Conservation (phyloP, 2,329 filamentous ascomycete species). For the Tolypocladium ovalisporum region DNA sequence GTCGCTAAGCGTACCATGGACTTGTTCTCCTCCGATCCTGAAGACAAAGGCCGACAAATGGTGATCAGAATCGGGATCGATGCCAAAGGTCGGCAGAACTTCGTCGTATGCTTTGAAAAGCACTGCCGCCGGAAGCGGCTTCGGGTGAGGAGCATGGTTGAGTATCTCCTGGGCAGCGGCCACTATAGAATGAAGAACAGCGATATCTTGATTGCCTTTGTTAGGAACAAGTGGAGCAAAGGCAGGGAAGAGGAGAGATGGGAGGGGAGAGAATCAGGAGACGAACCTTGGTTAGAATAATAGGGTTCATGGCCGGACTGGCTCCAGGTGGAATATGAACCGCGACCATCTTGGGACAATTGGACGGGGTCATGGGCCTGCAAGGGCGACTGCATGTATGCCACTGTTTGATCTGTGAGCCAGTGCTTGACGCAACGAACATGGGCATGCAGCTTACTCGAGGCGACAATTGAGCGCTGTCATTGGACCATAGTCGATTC, state of each 20-base stretch:
- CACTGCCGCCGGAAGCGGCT: constrained; percentile 61
- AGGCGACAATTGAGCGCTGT: constrained; percentile 16
- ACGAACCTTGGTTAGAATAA: constrained; percentile 50
- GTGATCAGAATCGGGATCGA: constrained; percentile 63
- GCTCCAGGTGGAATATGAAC: constrained; percentile 4
- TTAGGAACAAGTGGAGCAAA: neutral
- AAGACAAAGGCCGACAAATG: constrained; percentile 71
- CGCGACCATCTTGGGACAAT: neutral
- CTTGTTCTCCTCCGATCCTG: constrained; percentile 58
- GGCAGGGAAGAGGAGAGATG: neutral
- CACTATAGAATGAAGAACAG: constrained; percentile 68
- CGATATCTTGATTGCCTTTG: constrained; percentile 51
- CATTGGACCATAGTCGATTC: constrained; percentile 19
- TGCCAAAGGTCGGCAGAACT: constrained; percentile 57
- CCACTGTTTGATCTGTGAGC: constrained; percentile 8
- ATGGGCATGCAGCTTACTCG: constrained; percentile 12
- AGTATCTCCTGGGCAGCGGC: constrained; percentile 56
- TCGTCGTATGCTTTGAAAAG: constrained; percentile 74
- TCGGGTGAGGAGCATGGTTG: constrained; percentile 43
- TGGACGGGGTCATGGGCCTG: constrained; percentile 5
- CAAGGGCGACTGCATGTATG: constrained; percentile 14
- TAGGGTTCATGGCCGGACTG: constrained; percentile 23
- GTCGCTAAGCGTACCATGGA: constrained; percentile 47
- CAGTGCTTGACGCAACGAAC: neutral
- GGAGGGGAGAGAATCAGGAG: neutral